Conservation (phyloP, 148 eudicot species). For the Heliosperma pusillum region DNA sequence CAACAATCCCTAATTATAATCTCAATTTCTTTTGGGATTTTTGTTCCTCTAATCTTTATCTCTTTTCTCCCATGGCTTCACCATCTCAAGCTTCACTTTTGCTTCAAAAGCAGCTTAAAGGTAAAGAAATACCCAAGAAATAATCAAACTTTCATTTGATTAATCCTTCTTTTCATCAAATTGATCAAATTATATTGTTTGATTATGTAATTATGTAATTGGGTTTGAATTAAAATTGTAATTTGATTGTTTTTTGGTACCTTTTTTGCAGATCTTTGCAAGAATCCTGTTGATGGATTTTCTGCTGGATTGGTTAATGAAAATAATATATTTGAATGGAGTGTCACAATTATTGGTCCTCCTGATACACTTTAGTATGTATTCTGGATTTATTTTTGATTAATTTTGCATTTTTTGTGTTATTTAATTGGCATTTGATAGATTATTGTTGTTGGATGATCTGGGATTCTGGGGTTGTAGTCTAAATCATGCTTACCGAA, state of each 20-base stretch:
- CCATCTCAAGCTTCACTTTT: conserved; percentile 70
- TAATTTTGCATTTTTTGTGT: not conserved
- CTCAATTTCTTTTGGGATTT: not conserved
- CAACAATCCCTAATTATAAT: no score
- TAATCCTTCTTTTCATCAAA: not conserved
- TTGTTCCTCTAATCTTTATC: not conserved
- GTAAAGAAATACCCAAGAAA: conserved; percentile 25
- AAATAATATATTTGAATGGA: conserved; percentile 55
- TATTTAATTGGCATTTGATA: not conserved
- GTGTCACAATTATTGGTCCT: conserved; percentile 57
- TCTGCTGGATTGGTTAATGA: conserved; percentile 63
- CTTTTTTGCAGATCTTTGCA: conserved; percentile 47
- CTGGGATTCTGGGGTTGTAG: not conserved
- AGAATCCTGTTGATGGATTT: conserved; percentile 63
- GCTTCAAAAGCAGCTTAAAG: conserved; percentile 75
- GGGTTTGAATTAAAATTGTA: not conserved
- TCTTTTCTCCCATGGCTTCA: conserved; percentile 37
- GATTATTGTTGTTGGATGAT: conserved; percentile 15
- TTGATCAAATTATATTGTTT: not conserved
- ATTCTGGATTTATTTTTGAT: no score
- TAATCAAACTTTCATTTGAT: not conserved
- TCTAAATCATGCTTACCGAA: no score
- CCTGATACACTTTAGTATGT: conserved; percentile 57
- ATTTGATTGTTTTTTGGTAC: not conserved
- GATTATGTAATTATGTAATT: conserved; percentile 12